Evolutionary conservation across 257 asterid genomes (phyloP), one percentile per base, ranked within the genome.

Genomic region (Solanum commersonii): DNA sequence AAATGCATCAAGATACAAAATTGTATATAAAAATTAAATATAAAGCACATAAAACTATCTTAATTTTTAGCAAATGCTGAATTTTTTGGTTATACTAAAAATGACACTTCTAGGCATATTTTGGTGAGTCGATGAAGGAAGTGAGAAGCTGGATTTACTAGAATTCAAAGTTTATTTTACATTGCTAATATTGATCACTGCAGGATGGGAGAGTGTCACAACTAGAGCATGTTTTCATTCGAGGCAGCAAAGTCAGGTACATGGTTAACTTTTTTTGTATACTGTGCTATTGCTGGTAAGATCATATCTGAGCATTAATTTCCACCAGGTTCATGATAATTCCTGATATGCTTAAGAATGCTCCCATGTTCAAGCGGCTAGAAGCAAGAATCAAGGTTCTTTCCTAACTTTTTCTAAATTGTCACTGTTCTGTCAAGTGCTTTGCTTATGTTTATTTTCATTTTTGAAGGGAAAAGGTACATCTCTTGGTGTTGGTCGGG

Each of bases 211-310:
- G 94, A 90, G 94, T 95, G 86, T 95, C 98, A 2, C 98, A 93
- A 89, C 98, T 97, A 16, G 99, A 97, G 91, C 99, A 97, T 86
- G 99, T 97, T 87, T 97, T 97, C 90, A 94, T 97, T 68, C 94
- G 99, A 76, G 99, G 99, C 86, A 95, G 99, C 95, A 97, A 97
- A 95, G 99, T 97, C 92, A 94, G 99, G 99, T 96, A 44, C 60
- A 14, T 86, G 88, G 38, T 73, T 34, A 23, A 33, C n/a, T 86
- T 16, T 31, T 42, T 42, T 23, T 86, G 23, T 71, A n/a, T 44
- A 27, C 44, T 72, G 18, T 46, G 23, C 23, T 31, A 37, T 13
- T 71, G 31, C 31, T 49, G 72, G 49, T 72, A 49, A 42, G 85
- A 44, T 79, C 85, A 44, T 44, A 25, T 15, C 85, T 79, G 40